Conservation (phyloP, 768 basidiomycete species). For the Psilocybe cubensis region DNA sequence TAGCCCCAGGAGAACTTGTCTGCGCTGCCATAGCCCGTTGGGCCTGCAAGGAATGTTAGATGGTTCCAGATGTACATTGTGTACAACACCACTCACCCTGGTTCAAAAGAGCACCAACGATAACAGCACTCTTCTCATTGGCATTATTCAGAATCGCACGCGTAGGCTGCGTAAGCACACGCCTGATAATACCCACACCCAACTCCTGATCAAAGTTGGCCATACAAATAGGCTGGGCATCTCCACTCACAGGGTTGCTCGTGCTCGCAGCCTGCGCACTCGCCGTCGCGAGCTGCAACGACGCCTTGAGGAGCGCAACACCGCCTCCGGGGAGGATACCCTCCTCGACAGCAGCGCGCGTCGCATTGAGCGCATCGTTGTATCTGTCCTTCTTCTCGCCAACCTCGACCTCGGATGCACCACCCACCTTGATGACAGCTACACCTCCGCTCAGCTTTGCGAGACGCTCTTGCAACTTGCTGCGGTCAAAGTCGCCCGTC, state of each 20-base stretch:
- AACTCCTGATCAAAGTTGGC: constrained; percentile 98
- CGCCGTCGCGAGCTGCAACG: constrained; percentile 68
- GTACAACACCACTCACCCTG: constrained; percentile 96
- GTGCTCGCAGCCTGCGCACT: constrained; percentile 45
- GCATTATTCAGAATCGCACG: constrained; percentile 93
- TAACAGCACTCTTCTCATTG: constrained; percentile 91
- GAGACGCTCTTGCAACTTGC: constrained; percentile 95
- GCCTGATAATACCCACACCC: constrained; percentile 90
- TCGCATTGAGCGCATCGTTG: constrained; percentile 97
- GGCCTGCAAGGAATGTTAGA: constrained; percentile 96
- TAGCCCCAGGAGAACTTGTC: no score
- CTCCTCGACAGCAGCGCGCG: constrained; percentile 97
- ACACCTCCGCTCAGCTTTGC: constrained; percentile 97
- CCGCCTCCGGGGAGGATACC: constrained; percentile 98
- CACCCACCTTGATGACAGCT: constrained; percentile 98
- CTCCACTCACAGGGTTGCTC: constrained; percentile 52
- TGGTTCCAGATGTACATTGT: constrained; percentile 89
- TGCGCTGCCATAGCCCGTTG: constrained; percentile 91
- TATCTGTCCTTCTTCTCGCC: constrained; percentile 99
- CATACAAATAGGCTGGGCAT: constrained; percentile 72
- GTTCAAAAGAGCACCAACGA: constrained; percentile 85
- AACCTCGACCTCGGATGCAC: constrained; percentile 92
- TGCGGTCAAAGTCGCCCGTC: constrained; percentile 92
- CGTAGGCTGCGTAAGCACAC: constrained; percentile 84
- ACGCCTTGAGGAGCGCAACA: constrained; percentile 89